Conservation (phyloP, 257 asterid genomes). For the Coffea canephora region DNA sequence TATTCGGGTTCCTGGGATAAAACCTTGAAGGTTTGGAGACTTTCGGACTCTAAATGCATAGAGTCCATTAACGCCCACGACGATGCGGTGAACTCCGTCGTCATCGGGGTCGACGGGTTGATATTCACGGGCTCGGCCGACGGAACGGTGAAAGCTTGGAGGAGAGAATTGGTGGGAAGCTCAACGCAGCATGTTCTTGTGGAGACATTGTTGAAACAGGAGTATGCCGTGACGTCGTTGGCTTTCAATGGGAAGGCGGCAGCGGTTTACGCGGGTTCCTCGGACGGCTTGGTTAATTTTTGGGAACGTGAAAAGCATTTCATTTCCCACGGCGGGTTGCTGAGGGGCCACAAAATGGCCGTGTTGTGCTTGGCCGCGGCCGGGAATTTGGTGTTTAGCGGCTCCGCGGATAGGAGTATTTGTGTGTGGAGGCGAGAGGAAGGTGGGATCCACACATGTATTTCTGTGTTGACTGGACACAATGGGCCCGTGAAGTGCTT, state of each 20-base stretch:
- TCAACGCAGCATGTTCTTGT: slow-evolving; percentile 53
- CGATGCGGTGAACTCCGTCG: slow-evolving; percentile 79
- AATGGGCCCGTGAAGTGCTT: slow-evolving; percentile 88
- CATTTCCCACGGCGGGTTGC: slow-evolving; percentile 66
- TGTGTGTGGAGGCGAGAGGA: slow-evolving; percentile 89
- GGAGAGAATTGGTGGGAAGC: slow-evolving; percentile 60
- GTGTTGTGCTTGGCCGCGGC: slow-evolving; percentile 71
- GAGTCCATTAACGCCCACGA: slow-evolving; percentile 73
- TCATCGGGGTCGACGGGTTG: slow-evolving; percentile 52
- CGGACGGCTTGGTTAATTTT: slow-evolving; percentile 84
- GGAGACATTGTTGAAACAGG: slow-evolving; percentile 62
- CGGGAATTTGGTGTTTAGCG: slow-evolving; percentile 70
- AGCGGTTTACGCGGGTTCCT: slow-evolving; percentile 70
- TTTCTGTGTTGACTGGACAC: slow-evolving; percentile 72
- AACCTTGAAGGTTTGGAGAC: slow-evolving; percentile 81
- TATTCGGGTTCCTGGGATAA: slow-evolving; percentile 96
- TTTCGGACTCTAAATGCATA: slow-evolving; percentile 72
- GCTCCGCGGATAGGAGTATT: slow-evolving; percentile 78
- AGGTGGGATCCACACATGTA: slow-evolving; percentile 63
- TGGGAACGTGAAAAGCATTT: slow-evolving; percentile 66
- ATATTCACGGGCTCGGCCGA: slow-evolving; percentile 88
- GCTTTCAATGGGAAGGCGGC: slow-evolving; percentile 41
- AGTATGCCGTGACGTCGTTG: slow-evolving; percentile 70
- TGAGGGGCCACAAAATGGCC: slow-evolving; percentile 88
- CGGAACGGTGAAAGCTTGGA: slow-evolving; percentile 90